Percentiles rank a stretch among this genome's conserved stretches.
These are phyloP conservation scores for Aspergillus pseudoglaucus DNA, from an alignment of 2,329 filamentous ascomycete species.

Conservation along the genomic window DNA sequence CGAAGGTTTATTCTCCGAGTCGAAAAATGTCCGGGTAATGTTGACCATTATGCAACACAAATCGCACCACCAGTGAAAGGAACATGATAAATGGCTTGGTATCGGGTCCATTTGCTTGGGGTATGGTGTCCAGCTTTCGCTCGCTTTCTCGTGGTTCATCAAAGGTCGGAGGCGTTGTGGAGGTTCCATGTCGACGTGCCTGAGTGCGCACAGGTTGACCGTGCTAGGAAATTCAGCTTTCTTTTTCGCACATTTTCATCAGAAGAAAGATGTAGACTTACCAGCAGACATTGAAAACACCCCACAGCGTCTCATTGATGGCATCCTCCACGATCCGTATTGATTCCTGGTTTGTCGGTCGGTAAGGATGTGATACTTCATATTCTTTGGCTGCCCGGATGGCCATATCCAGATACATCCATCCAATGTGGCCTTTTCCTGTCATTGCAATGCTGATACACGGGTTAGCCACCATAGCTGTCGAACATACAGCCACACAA, in stretches of 20 bases:
- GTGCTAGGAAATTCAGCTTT: slow-evolving; percentile 7
- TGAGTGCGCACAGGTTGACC: slow-evolving; percentile 14
- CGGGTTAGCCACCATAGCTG: background rate
- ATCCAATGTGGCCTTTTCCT: slow-evolving; percentile 25
- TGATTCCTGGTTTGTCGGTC: slow-evolving; percentile 4
- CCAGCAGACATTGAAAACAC: slow-evolving; percentile 12
- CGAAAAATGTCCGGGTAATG: slow-evolving; percentile 15
- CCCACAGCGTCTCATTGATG: slow-evolving; percentile 16
- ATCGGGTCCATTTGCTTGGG: slow-evolving; percentile 12
- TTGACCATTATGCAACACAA: slow-evolving; percentile 13
- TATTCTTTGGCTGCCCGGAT: slow-evolving; percentile 17
- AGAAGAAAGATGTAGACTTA: slow-evolving; percentile 1
- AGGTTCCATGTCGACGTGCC: slow-evolving; percentile 12
- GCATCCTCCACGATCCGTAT: slow-evolving; percentile 7
- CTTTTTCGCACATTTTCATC: background rate
- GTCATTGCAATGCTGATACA: slow-evolving; percentile 16
- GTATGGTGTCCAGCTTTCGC: slow-evolving; percentile 20
- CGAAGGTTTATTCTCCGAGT: slow-evolving; percentile 8
- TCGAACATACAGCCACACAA: background rate
- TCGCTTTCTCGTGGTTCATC: slow-evolving; percentile 7
- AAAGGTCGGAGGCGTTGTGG: slow-evolving; percentile 6
- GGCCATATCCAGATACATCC: slow-evolving; percentile 20
- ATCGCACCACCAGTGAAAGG: slow-evolving; percentile 20
- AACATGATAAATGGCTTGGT: slow-evolving; percentile 14
- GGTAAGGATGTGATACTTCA: slow-evolving; percentile 9